Conservation (phyloP, 2,329 filamentous ascomycete species). For the Fusarium longipes region DNA sequence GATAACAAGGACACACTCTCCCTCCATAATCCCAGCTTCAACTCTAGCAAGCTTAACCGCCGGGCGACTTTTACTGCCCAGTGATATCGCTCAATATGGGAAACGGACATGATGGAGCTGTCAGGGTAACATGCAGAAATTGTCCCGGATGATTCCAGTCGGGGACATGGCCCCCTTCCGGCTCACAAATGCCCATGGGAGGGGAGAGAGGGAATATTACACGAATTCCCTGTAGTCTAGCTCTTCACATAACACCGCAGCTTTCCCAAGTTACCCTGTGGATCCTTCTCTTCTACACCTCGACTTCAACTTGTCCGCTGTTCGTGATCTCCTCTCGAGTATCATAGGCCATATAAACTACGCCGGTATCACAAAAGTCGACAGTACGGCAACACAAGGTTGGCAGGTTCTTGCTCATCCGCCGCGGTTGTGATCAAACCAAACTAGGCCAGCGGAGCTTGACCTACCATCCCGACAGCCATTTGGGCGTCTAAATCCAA, state of each 20-base stretch:
- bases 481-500: conserved; percentile 46
- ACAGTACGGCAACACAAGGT: conserved; percentile 6
- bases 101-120: conserved; percentile 21
- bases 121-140: conserved; percentile 31
- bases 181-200: conserved; percentile 17
- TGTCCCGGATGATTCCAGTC: conserved; percentile 26
- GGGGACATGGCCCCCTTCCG: conserved; percentile 5
- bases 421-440: conserved; percentile 22
- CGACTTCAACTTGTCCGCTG: not conserved
- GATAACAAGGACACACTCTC: conserved; percentile 18
- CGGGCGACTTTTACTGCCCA: conserved; percentile 22
- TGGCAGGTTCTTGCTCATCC: not conserved
- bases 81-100: conserved; percentile 23
- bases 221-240: conserved; percentile 14
- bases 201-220: not conserved
- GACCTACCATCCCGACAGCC: conserved; percentile 49
- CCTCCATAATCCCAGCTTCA: conserved; percentile 40
- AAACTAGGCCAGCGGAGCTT: conserved; percentile 47
- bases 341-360: not conserved
- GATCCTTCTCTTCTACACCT: conserved; percentile 19
- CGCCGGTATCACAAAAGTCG: not conserved
- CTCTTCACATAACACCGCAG: conserved; percentile 38
- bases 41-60: conserved; percentile 41
- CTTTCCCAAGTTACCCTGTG: conserved; percentile 29
- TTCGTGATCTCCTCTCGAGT: not conserved